Evolutionary conservation across 2,329 filamentous ascomycete genomes (phyloP), one percentile per base, ranked within the genome.

Genomic region (Fusarium nematophilum): DNA sequence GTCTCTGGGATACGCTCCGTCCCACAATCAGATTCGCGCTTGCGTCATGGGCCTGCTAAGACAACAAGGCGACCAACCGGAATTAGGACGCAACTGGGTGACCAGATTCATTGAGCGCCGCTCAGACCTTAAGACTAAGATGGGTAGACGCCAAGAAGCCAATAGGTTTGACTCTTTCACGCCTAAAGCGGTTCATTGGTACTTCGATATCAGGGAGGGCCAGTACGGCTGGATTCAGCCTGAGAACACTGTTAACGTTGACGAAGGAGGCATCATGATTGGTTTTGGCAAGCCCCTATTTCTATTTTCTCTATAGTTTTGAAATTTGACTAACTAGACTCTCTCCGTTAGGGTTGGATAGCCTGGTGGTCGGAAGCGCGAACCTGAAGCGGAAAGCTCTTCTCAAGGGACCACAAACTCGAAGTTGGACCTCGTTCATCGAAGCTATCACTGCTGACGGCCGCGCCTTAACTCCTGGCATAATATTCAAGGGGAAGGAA

Each of bases 401-500:
- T 17, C 47, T 57, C 25, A 57, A 52, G 23, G 53, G 53, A 14
- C 31, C 48, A 17, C 42, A 57, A 17, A 26, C 48, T 7, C 44
- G 48, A 1, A 39, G 14, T 49, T 57, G 48, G 43, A 57, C 54
- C 48, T 18, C 4, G 5, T 50, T 52, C 15, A 31, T 59, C 23
- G 36, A 59, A 44, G 44, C 50, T 26, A 9, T 56, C 4, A 55
- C 52, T 44, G 42, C 52, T 13, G 23, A 42, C 13, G 43, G 42
- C 46, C 14, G 30, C 17, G 5, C 9, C 31, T 25, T 52, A 23
- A 27, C 8, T 13, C 56, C 40, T 14, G 37, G 51, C 3, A 52
- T 59, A 17, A 56, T 59, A 3, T 59, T 59, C 9, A 55, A 52
- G 25, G 47, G 56, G 3, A 59, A 52, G 37, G 2, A 48, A 36